Percentiles rank a stretch among this genome's conserved stretches.
These are phyloP conservation scores for Phyllosticta ampelicida DNA, from an alignment of 2,329 filamentous ascomycete genomes.

Conservation along the genomic window DNA sequence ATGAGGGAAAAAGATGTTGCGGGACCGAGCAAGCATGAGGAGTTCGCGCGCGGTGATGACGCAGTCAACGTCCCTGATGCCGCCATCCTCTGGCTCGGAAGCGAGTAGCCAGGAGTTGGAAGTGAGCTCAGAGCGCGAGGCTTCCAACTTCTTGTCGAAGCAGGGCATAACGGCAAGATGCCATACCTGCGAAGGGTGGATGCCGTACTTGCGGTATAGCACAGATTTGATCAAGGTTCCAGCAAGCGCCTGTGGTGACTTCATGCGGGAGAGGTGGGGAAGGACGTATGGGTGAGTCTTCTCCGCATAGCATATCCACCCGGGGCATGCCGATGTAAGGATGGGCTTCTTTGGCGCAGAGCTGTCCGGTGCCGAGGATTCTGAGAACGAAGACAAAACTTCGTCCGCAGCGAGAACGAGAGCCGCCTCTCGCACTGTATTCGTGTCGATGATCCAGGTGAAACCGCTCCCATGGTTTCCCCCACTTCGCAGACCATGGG, in stretches of 20 bases:
- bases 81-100: conserved; percentile 10
- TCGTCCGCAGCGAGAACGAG: conserved; percentile 52
- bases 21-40: conserved; percentile 74
- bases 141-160: conserved; percentile 98
- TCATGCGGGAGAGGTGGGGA: conserved; percentile 79
- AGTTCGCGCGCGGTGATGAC: conserved; percentile 96
- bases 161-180: conserved; percentile 96
- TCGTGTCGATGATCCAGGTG: conserved; percentile 84
- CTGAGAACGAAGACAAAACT: conserved; percentile 27
- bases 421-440: conserved; percentile 67
- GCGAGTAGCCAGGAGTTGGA: conserved; percentile 55
- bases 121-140: conserved; percentile 84
- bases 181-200: conserved; percentile 76
- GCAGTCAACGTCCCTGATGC: conserved; percentile 82
- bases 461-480: conserved; percentile 69
- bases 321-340: conserved; percentile 83
- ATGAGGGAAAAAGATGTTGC: conserved; percentile 64
- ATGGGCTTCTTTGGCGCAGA: conserved; percentile 49
- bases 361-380: conserved; percentile 17
- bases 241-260: conserved; percentile 86
- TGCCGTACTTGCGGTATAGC: conserved; percentile 59
- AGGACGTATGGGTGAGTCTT: conserved; percentile 94
- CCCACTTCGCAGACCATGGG: conserved; percentile 55
- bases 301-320: conserved; percentile 98
- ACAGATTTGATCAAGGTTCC: conserved; percentile 85